Evolutionary conservation across 192 early-diverging fungal species (phyloP), one percentile per base, ranked within the genome.

Genomic region (Podila minutissima): DNA sequence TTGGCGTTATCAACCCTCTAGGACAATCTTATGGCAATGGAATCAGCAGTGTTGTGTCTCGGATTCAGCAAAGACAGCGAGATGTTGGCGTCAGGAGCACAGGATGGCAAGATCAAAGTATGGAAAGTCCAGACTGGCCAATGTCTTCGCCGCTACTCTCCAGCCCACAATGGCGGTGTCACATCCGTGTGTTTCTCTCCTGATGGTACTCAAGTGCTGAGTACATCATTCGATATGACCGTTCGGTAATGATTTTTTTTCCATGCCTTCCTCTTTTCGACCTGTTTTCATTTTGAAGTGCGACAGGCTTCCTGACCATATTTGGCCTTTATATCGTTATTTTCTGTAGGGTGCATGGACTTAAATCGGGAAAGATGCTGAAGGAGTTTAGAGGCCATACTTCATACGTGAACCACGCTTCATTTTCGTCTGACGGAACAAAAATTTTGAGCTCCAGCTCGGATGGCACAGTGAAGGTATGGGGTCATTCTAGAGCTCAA

Each of bases 21-120:
- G 89, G 95, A 95, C 65, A 92, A 93, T 55, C 74, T 93, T 55
- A 99, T 99, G 95, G 82, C 93, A 60, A 98, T 98, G 97, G 94
- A 97, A 17, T 83, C 86, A 9, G 89, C 96, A 0, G 93, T 98
- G 1, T 84, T 96, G 13, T 91, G 86, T 35, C 79, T 99, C 29
- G 85, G 83, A 4, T 97, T 97, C 76, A 91, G 89, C 53, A 87
- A 89, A 62, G 92, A 96, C 69, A 91, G 92, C 69, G 92, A 96
- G 59, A 72, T 93, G 59, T 82, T 98, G 29, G 96, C 91, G 12
- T 93, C 96, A 8, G 98, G 97, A 37, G 83, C 92, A 13, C 90
- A 89, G 32, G 93, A 95, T 82, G 98, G 98, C 3, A 90, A 87
- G 12, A 94, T 99, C 72, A 93, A 92, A 63, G 90, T 95, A 1